These are phyloP conservation scores for Rhizopogon vesiculosus DNA, from an alignment of 768 basidiomycete species.

Conservation along the genomic window DNA sequence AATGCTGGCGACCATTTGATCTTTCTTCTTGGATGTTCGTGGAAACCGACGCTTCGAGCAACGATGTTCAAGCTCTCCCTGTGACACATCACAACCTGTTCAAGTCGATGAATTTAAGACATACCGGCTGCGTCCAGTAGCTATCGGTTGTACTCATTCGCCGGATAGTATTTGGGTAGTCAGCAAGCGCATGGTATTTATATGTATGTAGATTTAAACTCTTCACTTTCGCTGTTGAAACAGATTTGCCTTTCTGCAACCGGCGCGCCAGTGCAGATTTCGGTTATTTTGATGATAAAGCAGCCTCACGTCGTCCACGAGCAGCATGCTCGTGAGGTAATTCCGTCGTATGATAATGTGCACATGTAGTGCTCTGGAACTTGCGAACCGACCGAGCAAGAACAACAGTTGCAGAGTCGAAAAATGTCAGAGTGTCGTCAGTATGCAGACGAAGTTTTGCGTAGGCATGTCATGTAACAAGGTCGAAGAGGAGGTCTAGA, in stretches of 20 bases:
- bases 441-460: slow-evolving; percentile 24
- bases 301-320: slow-evolving; percentile 5
- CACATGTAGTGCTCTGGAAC: slow-evolving; percentile 12
- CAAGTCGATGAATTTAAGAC: background rate
- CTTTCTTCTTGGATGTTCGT: slow-evolving; percentile 28
- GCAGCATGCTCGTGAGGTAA: slow-evolving; percentile 11
- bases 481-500: slow-evolving; percentile 14
- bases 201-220: slow-evolving; percentile 5
- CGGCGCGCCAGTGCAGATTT: too few relatives aligned
- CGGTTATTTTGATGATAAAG: background rate
- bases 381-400: too few relatives aligned
- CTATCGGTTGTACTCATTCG: slow-evolving; percentile 29
- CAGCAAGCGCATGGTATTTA: slow-evolving; percentile 7
- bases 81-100: background rate
- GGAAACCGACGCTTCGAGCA: slow-evolving; percentile 31
- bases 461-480: slow-evolving; percentile 20
- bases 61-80: slow-evolving; percentile 36
- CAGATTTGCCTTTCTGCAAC: background rate
- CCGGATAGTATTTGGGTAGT: slow-evolving; percentile 5
- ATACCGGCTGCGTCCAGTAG: slow-evolving; percentile 29
- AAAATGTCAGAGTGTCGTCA: slow-evolving; percentile 5
- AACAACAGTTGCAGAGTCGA: background rate
- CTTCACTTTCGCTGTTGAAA: slow-evolving; percentile 5
- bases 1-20: slow-evolving; percentile 21
- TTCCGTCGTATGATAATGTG: slow-evolving; percentile 16